Conservation (phyloP, 2,329 filamentous ascomycete genomes). For the Elsinoe perseae region DNA sequence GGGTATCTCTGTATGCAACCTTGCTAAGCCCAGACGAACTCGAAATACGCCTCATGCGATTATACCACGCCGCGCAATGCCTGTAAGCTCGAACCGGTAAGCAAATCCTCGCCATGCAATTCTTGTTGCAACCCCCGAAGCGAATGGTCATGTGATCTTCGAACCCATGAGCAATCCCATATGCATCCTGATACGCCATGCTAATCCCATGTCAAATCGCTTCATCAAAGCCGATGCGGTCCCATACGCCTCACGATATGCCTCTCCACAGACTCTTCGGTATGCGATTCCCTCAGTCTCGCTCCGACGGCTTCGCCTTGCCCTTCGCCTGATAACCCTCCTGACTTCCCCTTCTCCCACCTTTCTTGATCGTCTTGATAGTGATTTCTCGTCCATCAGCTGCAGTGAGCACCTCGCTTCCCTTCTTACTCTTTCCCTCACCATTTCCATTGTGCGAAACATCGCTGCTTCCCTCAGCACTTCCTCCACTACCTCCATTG, state of each 20-base stretch:
- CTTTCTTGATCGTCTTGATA: background rate
- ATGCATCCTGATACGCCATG: background rate
- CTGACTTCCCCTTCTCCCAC: background rate
- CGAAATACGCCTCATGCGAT: background rate
- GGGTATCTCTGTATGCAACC: background rate
- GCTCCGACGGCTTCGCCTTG: background rate
- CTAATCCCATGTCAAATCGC: background rate
- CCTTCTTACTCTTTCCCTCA: background rate
- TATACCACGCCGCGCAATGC: background rate
- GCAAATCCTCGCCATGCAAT: background rate
- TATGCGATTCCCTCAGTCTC: background rate
- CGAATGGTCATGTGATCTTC: background rate
- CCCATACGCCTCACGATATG: background rate
- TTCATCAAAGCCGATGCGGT: no score
- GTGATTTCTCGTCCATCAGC: background rate
- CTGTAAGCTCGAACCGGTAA: background rate
- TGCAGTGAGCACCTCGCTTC: background rate
- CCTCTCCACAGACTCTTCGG: no score
- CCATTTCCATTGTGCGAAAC: no score
- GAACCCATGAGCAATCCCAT: background rate
- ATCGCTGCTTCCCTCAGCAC: background rate
- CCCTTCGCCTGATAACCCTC: background rate
- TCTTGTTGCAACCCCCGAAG: background rate
- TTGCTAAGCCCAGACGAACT: no score
- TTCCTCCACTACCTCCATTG: background rate